Base-by-base conservation (phyloP, 352 stramenopile genomes). In the Pseudoperonospora humuli region DNA sequence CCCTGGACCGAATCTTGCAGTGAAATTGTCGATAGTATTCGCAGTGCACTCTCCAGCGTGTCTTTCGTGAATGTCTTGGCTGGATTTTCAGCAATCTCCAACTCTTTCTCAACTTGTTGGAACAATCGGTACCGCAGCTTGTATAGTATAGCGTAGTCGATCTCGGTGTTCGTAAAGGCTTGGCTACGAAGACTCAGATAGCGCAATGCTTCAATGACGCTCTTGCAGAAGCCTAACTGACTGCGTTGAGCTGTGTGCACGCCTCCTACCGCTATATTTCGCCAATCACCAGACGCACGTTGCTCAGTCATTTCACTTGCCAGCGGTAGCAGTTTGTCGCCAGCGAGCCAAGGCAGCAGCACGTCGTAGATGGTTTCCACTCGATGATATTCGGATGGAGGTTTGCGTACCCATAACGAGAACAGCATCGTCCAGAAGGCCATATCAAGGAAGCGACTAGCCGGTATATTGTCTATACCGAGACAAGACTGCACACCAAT, bases 281-380 rank as follows among this genome's bases (percentile, higher is more conserved):
- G 62, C 63, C 65, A 75, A 7, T 63, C 41, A 2, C 45, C 26
- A 5, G 45, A 45, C 1, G 68, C 7, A 7, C 7, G 20, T 31
- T 60, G 47, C 20, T 71, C 50, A 0, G 64, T 59, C 15, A 63
- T 64, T 41, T 67, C 40, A 31, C 29, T 54, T 3, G 67, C 79
- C 15, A 90, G 41, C 4, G 81, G 78, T 19, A 95, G 39, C 21
- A 93, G 45, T 26, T 71, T 71, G 44, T 91, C 75, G 9, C 71
- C 70, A 19, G 79, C 75, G 13, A 96, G 68, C 75, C 84, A 95
- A 14, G 86, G 86, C 11, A 96, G 43, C 7, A 96, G 39, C 23
- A 96, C 83, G 41, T 95, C 85, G 46, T 96, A 96, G 17, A 96
- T 64, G 4, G 72, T 88, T 49, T 93, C 80, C 9, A 89, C 68